Conservation (phyloP, 768 basidiomycete genomes). For the Agaricus subrufescens region DNA sequence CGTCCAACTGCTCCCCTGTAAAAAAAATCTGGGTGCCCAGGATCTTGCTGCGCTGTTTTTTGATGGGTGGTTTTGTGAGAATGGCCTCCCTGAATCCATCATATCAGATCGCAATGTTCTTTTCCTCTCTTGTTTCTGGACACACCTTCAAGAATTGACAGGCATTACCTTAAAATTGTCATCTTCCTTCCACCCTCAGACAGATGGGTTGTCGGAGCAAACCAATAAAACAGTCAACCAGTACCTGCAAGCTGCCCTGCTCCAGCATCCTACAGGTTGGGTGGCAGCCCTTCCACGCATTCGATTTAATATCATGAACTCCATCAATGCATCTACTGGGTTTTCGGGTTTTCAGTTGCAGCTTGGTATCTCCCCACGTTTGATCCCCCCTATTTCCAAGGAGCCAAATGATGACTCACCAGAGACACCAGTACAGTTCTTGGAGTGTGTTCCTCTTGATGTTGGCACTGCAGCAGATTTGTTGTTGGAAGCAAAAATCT, state of each 20-base stretch:
- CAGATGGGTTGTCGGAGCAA: constrained; percentile 17
- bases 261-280: constrained; percentile 23
- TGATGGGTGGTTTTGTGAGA: constrained; percentile 22
- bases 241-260: constrained; percentile 14
- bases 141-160: not conserved
- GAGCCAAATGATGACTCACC: not conserved
- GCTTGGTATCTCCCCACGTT: not conserved
- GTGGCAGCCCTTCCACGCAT: constrained; percentile 9
- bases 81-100: constrained; percentile 23
- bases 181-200: constrained; percentile 8
- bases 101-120: constrained; percentile 26
- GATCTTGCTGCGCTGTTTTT: constrained; percentile 16
- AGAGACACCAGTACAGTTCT: not conserved
- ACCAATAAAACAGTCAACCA: constrained; percentile 23
- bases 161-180: not conserved
- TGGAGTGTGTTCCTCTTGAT: not conserved
- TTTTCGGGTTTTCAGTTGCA: constrained; percentile 14
- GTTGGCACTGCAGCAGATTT: not conserved
- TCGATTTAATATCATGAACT: constrained; percentile 24
- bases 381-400: not conserved
- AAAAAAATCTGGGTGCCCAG: not conserved
- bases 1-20: constrained; percentile 7
- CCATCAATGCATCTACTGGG: constrained; percentile 16
- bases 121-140: constrained; percentile 21
- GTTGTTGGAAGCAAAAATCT: not conserved